Percentiles rank a stretch among this genome's conserved stretches.
phyloP scores from a whole-genome alignment of 495 filamentous ascomycete species.

The Sabuloglossum arenarium region DNA sequence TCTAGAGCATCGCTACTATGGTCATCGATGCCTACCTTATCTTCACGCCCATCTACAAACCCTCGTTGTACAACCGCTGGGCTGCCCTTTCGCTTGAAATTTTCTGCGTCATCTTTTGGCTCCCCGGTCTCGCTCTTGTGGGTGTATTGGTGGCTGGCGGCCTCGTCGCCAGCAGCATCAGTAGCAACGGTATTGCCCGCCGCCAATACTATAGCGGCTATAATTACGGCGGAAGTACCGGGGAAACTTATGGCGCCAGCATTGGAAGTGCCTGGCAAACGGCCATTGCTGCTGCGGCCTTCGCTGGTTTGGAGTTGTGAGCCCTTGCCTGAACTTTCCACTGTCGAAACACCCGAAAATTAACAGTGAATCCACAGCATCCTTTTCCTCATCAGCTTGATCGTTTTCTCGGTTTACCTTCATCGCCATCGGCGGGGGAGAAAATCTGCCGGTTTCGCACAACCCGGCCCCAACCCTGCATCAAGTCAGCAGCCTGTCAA shows the following conservation, averaged over 20 bases:
- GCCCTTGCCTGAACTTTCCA: neutral
- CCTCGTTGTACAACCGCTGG: neutral
- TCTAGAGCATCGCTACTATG: neutral
- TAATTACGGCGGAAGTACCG: neutral
- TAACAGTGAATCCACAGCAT: neutral
- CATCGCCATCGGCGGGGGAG: neutral
- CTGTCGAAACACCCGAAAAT: neutral
- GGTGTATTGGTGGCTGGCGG: neutral
- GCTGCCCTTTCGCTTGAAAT: neutral
- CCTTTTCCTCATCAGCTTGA: neutral
- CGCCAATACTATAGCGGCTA: neutral
- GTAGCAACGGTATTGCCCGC: no score
- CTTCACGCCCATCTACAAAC: neutral
- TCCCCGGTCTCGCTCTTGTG: neutral
- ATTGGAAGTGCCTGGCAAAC: neutral
- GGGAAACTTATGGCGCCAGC: neutral
- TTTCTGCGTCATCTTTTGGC: neutral
- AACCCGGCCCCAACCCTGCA: no score
- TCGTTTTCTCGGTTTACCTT: neutral
- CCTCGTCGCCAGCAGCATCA: neutral
- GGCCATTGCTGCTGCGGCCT: neutral
- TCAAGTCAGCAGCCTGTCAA: no score
- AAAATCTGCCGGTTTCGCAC: no score
- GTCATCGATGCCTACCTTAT: neutral
- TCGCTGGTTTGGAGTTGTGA: neutral